phyloP scores from a whole-genome alignment of 441 rosid genomes.

The Pelargonium myrrhifolium region DNA sequence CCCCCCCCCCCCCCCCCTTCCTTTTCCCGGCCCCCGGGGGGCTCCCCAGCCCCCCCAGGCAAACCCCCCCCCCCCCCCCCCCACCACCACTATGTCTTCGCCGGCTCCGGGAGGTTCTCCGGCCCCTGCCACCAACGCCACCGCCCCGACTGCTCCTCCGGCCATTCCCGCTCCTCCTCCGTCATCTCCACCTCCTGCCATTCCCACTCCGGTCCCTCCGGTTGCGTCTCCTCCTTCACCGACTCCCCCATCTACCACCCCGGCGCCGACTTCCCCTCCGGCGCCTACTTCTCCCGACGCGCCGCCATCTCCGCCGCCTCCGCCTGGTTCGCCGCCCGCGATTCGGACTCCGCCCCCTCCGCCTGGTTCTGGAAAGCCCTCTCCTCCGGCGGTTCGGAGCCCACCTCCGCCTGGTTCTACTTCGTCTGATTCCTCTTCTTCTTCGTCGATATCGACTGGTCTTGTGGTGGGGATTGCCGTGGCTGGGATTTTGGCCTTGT shows the following conservation, averaged over 20 bases:
- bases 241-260: conserved; percentile 24
- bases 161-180: conserved; percentile 32
- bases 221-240: conserved; percentile 23
- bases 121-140: conserved; percentile 17
- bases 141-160: conserved; percentile 24
- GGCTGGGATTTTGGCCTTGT: conserved; percentile 58
- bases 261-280: conserved; percentile 27
- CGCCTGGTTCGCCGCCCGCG: conserved; percentile 21
- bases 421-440: conserved; percentile 13
- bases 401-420: conserved; percentile 33
- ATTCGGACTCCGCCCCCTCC: conserved; percentile 25
- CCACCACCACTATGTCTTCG: background rate
- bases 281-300: conserved; percentile 33
- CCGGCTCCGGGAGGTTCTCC: conserved; percentile 23
- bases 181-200: conserved; percentile 20
- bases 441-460: conserved; percentile 41
- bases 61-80: no score
- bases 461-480: conserved; percentile 66
- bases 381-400: conserved; percentile 20
- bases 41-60: no score
- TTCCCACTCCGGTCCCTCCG: conserved; percentile 23
- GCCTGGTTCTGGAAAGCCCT: conserved; percentile 21
- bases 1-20: no score
- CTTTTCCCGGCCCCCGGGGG: no score
- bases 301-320: conserved; percentile 20